Percentiles rank a stretch among this genome's conserved stretches.
phyloP scores from a whole-genome alignment of 768 basidiomycete genomes.

The Boletus speciosus region DNA sequence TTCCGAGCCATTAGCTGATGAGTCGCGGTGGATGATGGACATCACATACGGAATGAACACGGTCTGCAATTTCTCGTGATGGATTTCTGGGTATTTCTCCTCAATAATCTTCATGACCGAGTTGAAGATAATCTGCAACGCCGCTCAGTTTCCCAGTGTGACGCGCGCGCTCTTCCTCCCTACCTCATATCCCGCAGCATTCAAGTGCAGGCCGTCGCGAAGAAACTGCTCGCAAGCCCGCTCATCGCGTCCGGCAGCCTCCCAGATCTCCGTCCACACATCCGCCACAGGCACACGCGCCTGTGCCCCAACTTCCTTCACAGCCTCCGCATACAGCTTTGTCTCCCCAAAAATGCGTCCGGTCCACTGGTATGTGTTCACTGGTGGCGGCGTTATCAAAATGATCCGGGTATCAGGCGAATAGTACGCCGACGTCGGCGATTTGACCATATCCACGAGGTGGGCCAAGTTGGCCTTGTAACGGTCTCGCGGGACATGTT shows the following conservation, averaged over 20 bases:
- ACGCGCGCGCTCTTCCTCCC: slow-evolving; percentile 21
- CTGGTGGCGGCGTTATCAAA: slow-evolving; percentile 82
- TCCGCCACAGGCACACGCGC: slow-evolving; percentile 65
- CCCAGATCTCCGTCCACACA: slow-evolving; percentile 70
- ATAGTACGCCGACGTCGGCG: slow-evolving; percentile 59
- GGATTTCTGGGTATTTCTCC: slow-evolving; percentile 61
- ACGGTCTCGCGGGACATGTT: slow-evolving; percentile 70
- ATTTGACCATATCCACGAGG: slow-evolving; percentile 61
- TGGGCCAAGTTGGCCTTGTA: slow-evolving; percentile 62
- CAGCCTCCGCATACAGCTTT: slow-evolving; percentile 66
- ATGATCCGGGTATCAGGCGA: slow-evolving; percentile 73
- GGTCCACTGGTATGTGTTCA: slow-evolving; percentile 59
- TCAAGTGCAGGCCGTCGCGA: slow-evolving; percentile 80
- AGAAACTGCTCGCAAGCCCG: slow-evolving; percentile 49
- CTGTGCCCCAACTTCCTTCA: slow-evolving; percentile 53
- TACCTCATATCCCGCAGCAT: slow-evolving; percentile 69
- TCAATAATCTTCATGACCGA: slow-evolving; percentile 55
- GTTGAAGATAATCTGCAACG: slow-evolving; percentile 62
- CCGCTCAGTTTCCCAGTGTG: background rate
- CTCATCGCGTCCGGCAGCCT: slow-evolving; percentile 65
- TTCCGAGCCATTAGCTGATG: slow-evolving; percentile 9
- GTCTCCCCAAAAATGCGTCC: slow-evolving; percentile 60
- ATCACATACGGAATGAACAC: slow-evolving; percentile 66
- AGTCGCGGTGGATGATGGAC: slow-evolving; percentile 25
- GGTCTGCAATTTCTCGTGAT: slow-evolving; percentile 55